These are phyloP conservation scores for Aspergillus nidulans DNA, from an alignment of 495 filamentous ascomycete genomes.

Conservation along the genomic window DNA sequence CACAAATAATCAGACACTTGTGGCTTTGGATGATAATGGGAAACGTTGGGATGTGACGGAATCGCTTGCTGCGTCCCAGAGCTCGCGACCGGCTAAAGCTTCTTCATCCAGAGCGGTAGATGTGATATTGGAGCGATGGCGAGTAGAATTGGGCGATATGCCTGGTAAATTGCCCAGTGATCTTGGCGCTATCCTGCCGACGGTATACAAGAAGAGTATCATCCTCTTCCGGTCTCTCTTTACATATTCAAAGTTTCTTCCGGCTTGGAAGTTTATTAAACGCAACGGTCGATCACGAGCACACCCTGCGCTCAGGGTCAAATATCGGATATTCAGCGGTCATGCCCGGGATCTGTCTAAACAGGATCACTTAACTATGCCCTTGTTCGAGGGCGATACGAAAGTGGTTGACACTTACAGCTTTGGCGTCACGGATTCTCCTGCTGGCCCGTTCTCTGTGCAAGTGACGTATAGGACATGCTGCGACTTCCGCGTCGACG, in stretches of 20 bases:
- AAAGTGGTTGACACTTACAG: constrained; percentile 69
- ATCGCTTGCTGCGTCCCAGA: constrained; percentile 60
- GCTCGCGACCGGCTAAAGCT: constrained; percentile 27
- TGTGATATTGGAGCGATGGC: constrained; percentile 89
- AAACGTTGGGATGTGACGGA: constrained; percentile 90
- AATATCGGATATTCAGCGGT: constrained; percentile 72
- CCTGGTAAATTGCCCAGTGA: constrained; percentile 53
- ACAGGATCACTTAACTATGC: constrained; percentile 64
- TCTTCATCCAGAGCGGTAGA: constrained; percentile 46
- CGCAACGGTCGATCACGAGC: constrained; percentile 61
- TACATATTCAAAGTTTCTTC: constrained; percentile 73
- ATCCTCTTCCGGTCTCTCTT: constrained; percentile 93
- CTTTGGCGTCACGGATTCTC: constrained; percentile 78
- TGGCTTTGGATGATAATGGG: constrained; percentile 80
- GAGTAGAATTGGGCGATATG: constrained; percentile 66
- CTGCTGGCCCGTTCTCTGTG: constrained; percentile 77
- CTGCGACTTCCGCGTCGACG: constrained; percentile 86
- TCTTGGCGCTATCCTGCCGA: constrained; percentile 68
- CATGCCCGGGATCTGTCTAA: constrained; percentile 35
- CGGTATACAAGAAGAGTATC: constrained; percentile 92
- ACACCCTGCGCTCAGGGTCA: constrained; percentile 61
- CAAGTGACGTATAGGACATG: constrained; percentile 79
- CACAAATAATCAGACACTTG: constrained; percentile 79
- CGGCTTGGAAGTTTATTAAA: constrained; percentile 82
- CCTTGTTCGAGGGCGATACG: constrained; percentile 62